A percentile compares a stretch with the other conserved stretches of the same genome.
Evolutionary conservation across 176 grass and related monocot species (phyloP).

Genomic region (Eleusine coracana): DNA sequence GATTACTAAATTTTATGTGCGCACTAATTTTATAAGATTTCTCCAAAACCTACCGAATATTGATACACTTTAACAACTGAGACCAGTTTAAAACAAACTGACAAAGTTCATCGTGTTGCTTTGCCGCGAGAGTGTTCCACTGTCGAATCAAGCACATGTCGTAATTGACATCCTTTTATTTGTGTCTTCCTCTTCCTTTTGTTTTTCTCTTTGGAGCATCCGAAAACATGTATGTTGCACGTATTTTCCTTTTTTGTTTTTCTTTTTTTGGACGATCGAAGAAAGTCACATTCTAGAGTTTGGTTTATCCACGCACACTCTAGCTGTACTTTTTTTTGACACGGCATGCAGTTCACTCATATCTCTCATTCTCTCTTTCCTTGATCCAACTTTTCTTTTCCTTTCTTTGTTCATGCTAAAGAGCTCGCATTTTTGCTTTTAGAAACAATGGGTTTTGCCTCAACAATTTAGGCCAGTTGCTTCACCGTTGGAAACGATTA

Average conservation of each 20-base stretch:
- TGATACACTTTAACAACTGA: too few relatives aligned
- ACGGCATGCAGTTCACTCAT: background rate
- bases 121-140: too few relatives aligned
- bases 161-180: background rate
- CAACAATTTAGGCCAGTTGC: background rate
- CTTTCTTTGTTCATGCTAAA: background rate
- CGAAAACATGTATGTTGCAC: slow-evolving; percentile 18
- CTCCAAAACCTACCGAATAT: too few relatives aligned
- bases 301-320: slow-evolving; percentile 39
- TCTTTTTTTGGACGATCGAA: background rate
- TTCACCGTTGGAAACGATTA: background rate
- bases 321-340: slow-evolving; percentile 23
- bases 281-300: slow-evolving; percentile 19
- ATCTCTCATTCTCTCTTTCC: background rate
- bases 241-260: background rate
- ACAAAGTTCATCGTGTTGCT: too few relatives aligned
- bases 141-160: background rate
- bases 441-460: background rate
- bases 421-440: background rate
- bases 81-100: too few relatives aligned
- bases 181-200: background rate
- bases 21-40: too few relatives aligned
- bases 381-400: background rate
- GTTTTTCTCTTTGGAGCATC: background rate
- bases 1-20: too few relatives aligned